Percentiles rank a stretch among this genome's conserved stretches.
These are phyloP conservation scores for Cadophora malorum DNA, from an alignment of 2,329 filamentous ascomycete species.

Conservation along the genomic window DNA sequence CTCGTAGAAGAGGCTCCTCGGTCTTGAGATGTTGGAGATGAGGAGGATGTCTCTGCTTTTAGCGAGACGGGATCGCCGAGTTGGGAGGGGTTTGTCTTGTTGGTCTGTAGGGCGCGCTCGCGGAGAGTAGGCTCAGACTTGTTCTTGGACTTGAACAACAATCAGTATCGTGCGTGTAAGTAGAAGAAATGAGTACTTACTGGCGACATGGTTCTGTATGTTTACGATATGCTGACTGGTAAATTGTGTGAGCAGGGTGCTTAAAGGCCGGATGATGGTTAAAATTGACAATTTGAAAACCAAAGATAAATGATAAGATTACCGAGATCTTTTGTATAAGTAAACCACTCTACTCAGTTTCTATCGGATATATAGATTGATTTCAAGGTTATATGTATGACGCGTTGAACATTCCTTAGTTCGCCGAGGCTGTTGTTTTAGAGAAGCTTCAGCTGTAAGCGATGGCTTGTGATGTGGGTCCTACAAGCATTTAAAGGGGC, in stretches of 20 bases:
- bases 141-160: slow-evolving; percentile 17
- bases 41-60: slow-evolving; percentile 32
- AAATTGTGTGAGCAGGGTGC: not conserved
- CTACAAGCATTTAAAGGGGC: not conserved
- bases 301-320: too few species aligned
- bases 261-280: too few species aligned
- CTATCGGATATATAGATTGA: too few species aligned
- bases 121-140: slow-evolving; percentile 23
- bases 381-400: too few species aligned
- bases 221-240: not conserved
- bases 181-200: not conserved
- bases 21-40: slow-evolving; percentile 25
- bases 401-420: slow-evolving; percentile 22
- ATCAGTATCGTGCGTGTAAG: not conserved
- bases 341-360: too few species aligned
- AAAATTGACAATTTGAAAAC: too few species aligned
- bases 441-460: slow-evolving; percentile 2
- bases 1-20: slow-evolving; percentile 15
- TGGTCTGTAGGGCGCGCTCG: slow-evolving; percentile 32
- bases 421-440: slow-evolving; percentile 21
- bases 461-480: slow-evolving; percentile 6
- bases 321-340: too few species aligned
- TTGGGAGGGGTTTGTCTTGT: slow-evolving; percentile 35
- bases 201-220: slow-evolving; percentile 8
- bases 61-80: slow-evolving; percentile 36